phyloP scores from a whole-genome alignment of 495 filamentous ascomycete species.

The Penicillium silybi region DNA sequence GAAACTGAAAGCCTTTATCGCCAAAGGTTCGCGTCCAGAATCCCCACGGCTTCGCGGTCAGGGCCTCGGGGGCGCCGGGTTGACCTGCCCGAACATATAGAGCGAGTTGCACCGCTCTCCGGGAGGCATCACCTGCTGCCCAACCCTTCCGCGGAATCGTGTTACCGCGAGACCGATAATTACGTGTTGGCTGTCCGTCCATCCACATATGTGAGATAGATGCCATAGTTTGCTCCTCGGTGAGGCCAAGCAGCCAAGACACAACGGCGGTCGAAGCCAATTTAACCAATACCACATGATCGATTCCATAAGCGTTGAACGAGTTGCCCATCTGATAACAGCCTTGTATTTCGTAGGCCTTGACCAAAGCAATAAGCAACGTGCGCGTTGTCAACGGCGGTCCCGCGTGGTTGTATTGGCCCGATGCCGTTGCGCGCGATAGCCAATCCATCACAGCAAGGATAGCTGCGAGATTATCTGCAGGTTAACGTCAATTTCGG shows the following conservation, averaged over 20 bases:
- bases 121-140: constrained; percentile 44
- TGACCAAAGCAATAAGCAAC: constrained; percentile 35
- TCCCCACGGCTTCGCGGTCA: constrained; percentile 35
- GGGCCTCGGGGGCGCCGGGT: constrained; percentile 28
- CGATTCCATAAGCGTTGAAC: constrained; percentile 39
- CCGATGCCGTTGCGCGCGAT: constrained; percentile 15
- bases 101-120: constrained; percentile 42
- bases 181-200: constrained; percentile 35
- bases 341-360: constrained; percentile 50
- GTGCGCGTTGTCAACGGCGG: constrained; percentile 29
- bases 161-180: constrained; percentile 32
- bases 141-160: constrained; percentile 44
- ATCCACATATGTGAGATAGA: constrained; percentile 39
- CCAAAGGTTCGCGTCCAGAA: constrained; percentile 32
- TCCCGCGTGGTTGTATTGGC: constrained; percentile 3
- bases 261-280: constrained; percentile 38
- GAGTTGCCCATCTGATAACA: constrained; percentile 35
- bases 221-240: constrained; percentile 26
- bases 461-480: constrained; percentile 44
- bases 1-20: constrained; percentile 22
- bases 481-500: neutral
- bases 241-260: constrained; percentile 33
- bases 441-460: constrained; percentile 37
- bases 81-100: constrained; percentile 30
- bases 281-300: constrained; percentile 46